Conservation (phyloP, 306 rosid species). For the Fragaria iinumae region DNA sequence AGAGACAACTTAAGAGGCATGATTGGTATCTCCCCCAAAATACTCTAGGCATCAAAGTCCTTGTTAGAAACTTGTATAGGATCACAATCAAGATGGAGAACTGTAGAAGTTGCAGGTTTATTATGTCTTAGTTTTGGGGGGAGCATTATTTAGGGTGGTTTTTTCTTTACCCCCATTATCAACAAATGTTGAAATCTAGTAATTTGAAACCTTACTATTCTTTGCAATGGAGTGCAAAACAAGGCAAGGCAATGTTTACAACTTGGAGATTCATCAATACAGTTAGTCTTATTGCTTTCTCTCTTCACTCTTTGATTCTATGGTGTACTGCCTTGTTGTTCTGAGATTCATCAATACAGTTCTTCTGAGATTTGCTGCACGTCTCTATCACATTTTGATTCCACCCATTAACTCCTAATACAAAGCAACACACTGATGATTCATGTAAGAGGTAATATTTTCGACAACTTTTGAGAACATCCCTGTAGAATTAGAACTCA, state of each 20-base stretch:
- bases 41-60: conserved; percentile 17
- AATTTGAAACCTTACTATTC: conserved; percentile 43
- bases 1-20: conserved; percentile 31
- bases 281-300: background rate
- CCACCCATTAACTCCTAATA: background rate
- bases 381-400: background rate
- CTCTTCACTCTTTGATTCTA: background rate
- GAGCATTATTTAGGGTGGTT: conserved; percentile 50
- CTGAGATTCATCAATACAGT: no score
- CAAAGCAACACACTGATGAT: background rate
- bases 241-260: conserved; percentile 16
- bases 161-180: conserved; percentile 31
- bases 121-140: conserved; percentile 33
- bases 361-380: background rate
- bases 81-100: conserved; percentile 28
- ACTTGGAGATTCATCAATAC: conserved; percentile 1
- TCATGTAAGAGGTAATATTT: background rate
- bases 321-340: background rate
- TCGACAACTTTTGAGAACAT: no score
- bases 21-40: conserved; percentile 26
- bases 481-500: no score
- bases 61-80: conserved; percentile 48
- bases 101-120: conserved; percentile 34
- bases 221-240: conserved; percentile 49
- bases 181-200: conserved; percentile 37